A percentile compares a stretch with the other conserved stretches of the same genome.
Evolutionary conservation across 225 moss, liverwort and hornwort genomes (phyloP).

Genomic region (Straminergon stramineum): DNA sequence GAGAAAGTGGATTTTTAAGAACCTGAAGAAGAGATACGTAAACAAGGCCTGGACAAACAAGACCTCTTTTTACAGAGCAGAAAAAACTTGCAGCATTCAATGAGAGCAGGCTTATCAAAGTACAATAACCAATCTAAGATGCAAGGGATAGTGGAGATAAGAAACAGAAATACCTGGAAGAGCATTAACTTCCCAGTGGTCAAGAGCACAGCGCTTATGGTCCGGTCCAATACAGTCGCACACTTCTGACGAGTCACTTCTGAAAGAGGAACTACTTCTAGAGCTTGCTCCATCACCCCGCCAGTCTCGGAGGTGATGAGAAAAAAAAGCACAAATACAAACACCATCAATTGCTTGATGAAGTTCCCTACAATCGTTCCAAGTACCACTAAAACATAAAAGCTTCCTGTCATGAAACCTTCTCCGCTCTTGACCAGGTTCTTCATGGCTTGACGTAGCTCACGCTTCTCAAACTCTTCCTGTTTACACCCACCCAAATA

Average conservation of each 20-base stretch:
- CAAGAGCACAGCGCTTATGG: constrained; percentile 63
- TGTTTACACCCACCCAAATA: background rate
- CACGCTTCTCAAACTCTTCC: constrained; percentile 13
- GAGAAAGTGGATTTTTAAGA: constrained; percentile 64
- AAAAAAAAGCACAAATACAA: constrained; percentile 57
- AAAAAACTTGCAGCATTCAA: background rate
- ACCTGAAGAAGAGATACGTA: constrained; percentile 68
- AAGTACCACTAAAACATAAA: constrained; percentile 41
- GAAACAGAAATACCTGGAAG: constrained; percentile 14
- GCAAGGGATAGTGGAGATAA: background rate
- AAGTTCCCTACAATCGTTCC: constrained; percentile 32
- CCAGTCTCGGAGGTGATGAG: constrained; percentile 60
- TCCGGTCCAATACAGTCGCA: constrained; percentile 62
- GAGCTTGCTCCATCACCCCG: constrained; percentile 70
- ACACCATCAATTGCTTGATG: constrained; percentile 43
- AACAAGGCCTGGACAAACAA: constrained; percentile 61
- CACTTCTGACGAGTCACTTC: constrained; percentile 48
- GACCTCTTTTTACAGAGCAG: background rate
- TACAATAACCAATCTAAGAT: background rate
- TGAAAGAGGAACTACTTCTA: constrained; percentile 77
- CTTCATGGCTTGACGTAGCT: constrained; percentile 25
- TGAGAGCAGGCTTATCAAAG: background rate
- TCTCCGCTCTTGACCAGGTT: constrained; percentile 39
- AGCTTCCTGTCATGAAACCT: constrained; percentile 39
- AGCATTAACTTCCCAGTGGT: constrained; percentile 68